phyloP scores from a whole-genome alignment of 345 rosid species.

The Eucalyptus marginata region DNA sequence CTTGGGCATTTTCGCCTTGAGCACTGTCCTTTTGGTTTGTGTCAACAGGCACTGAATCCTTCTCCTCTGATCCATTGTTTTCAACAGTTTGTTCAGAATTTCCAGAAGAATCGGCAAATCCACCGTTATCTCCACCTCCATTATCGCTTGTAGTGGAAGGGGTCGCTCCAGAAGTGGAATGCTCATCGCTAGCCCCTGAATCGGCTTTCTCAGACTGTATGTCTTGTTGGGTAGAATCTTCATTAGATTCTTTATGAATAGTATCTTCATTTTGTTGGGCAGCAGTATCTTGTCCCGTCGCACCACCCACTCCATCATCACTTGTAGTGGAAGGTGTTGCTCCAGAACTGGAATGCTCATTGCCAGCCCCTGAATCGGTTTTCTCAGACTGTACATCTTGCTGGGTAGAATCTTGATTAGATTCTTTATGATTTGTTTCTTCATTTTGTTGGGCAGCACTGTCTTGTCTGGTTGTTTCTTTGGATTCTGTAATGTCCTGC shows the following conservation, averaged over 20 bases:
- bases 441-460: conserved; percentile 8
- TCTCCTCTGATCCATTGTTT: not conserved
- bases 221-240: conserved; percentile 8
- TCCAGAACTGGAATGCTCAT: conserved; percentile 26
- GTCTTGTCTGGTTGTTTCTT: not conserved
- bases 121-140: not conserved
- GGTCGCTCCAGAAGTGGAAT: conserved; percentile 19
- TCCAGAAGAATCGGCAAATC: not conserved
- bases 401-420: conserved; percentile 6
- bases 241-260: not conserved
- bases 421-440: not conserved
- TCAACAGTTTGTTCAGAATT: not conserved
- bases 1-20: not conserved
- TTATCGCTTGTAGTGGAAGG: conserved; percentile 16
- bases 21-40: not conserved
- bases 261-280: conserved; percentile 11
- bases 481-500: conserved; percentile 3
- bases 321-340: conserved; percentile 16
- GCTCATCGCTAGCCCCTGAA: conserved; percentile 26
- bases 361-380: conserved; percentile 21
- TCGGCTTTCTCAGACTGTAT: conserved; percentile 25
- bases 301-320: conserved; percentile 10
- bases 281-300: conserved; percentile 10
- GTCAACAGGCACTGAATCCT: not conserved
- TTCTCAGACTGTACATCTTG: conserved; percentile 30